phyloP scores from a whole-genome alignment of 192 early-diverging fungal genomes.

The Coemansia sp. region DNA sequence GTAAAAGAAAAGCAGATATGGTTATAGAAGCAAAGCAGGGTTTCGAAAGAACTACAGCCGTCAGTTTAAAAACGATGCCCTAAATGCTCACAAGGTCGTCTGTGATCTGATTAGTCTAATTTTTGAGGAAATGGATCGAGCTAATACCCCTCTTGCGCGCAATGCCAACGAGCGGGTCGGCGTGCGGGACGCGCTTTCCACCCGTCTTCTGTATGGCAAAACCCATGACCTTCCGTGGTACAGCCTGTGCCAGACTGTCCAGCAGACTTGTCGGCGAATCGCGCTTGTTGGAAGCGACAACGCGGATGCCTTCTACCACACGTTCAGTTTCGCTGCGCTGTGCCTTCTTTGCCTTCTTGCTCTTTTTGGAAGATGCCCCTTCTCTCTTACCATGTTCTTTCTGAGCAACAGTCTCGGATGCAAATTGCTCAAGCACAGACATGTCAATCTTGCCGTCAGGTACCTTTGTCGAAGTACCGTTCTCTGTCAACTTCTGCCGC shows the following conservation, averaged over 20 bases:
- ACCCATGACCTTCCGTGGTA: slow-evolving; percentile 19
- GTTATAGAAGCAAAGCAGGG: no score
- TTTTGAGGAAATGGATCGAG: slow-evolving; percentile 39
- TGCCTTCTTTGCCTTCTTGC: slow-evolving; percentile 5
- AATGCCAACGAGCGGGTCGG: slow-evolving; percentile 37
- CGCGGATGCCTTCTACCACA: slow-evolving; percentile 42
- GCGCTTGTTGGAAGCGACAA: slow-evolving; percentile 29
- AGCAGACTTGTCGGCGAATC: slow-evolving; percentile 22
- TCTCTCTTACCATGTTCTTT: slow-evolving; percentile 9
- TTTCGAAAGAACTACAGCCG: no score
- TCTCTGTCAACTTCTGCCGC: neutral
- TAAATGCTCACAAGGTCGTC: no score
- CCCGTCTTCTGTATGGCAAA: slow-evolving; percentile 24
- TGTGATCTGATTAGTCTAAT: neutral
- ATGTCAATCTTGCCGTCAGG: slow-evolving; percentile 25
- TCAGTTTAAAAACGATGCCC: no score
- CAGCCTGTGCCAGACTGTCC: slow-evolving; percentile 29
- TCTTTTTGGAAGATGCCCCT: slow-evolving; percentile 20
- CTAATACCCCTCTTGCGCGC: slow-evolving; percentile 33
- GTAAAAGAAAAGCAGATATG: neutral
- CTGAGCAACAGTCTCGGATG: slow-evolving; percentile 18
- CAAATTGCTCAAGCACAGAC: slow-evolving; percentile 41
- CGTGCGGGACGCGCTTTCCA: slow-evolving; percentile 30
- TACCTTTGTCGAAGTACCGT: neutral
- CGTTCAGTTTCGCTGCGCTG: slow-evolving; percentile 15